phyloP scores from a whole-genome alignment of 306 rosid genomes.

The Dryas drummondii region DNA sequence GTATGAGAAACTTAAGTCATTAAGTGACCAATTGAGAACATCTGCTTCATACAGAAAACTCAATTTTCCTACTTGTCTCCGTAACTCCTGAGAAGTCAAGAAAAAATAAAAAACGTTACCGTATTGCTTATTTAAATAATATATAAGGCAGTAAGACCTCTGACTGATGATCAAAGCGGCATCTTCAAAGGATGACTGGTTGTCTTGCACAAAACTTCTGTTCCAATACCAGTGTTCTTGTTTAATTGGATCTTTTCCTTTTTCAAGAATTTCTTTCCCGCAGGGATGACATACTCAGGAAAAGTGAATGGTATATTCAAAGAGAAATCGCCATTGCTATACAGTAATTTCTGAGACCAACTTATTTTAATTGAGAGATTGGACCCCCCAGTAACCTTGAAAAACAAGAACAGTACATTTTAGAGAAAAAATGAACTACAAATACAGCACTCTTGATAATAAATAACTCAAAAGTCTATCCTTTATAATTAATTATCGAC shows the following conservation, averaged over 20 bases:
- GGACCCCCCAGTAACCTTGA: slow-evolving; percentile 79
- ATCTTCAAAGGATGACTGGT: slow-evolving; percentile 86
- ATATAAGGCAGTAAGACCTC: background rate
- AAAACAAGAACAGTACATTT: slow-evolving; percentile 2
- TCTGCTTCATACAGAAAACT: slow-evolving; percentile 59
- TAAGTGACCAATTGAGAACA: slow-evolving; percentile 68
- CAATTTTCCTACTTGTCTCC: slow-evolving; percentile 61
- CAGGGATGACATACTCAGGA: slow-evolving; percentile 71
- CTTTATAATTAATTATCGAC: slow-evolving; percentile 37
- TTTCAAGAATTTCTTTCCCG: slow-evolving; percentile 57
- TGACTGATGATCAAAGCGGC: slow-evolving; percentile 7
- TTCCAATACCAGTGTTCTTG: slow-evolving; percentile 61
- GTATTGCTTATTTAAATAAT: background rate
- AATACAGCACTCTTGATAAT: background rate
- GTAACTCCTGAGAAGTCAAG: slow-evolving; percentile 48
- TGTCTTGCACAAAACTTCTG: slow-evolving; percentile 61
- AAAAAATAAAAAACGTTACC: background rate
- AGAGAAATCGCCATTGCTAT: slow-evolving; percentile 42
- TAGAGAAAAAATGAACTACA: slow-evolving; percentile 19
- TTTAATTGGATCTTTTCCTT: slow-evolving; percentile 70
- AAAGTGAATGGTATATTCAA: slow-evolving; percentile 73
- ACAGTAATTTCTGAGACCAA: slow-evolving; percentile 76
- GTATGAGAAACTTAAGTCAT: slow-evolving; percentile 66
- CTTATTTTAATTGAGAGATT: slow-evolving; percentile 62
- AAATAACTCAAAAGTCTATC: background rate